Evolutionary conservation across 2,329 filamentous ascomycete genomes (phyloP), one percentile per base, ranked within the genome.

Genomic region (Grosmannia penicillata): DNA sequence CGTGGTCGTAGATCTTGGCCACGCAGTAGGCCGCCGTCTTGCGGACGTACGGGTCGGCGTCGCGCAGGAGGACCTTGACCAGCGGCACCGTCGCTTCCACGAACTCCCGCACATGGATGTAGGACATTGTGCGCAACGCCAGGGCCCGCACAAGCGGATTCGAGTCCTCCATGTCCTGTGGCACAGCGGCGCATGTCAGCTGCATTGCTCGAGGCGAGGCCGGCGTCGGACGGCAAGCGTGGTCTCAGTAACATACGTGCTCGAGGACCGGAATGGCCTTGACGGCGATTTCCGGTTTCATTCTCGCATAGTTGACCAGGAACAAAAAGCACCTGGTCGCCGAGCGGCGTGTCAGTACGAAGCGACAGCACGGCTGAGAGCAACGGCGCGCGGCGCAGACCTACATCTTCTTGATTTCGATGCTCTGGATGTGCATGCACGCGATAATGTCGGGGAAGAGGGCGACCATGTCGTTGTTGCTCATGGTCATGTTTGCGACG

Each of bases 391-490:
- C 6, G 11, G 6, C 10, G 7, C 5, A 27, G 8, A 4, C 56
- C 74, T 66, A 95, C 91, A 98, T 98, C 70, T 98, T 98, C 73
- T 98, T 98, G 62, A 98, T 95, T 62, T 98, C 91, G 57, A 98
- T 65, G 52, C 82, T 93, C 37, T 79, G 81, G 45, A 98, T 83
- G 50, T 83, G 77, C 91, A 98, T 98, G 67, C 89, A 96, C 45
- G 70, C 78, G 50, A 98, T 83, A 43, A 98, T 82, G 56, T 98
- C 91, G 15, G 89, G 86, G 51, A 98, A 98, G 37, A 98, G 68
- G 28, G 85, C 86, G 39, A 96, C 82, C 91, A 98, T 98, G 60
- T 98, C 91, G 55, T 96, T 98, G 64, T 98, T 98, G 73, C 89
- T 96, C 91, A 98, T 98, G 47, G 91, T 98, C 91, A 98, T 98